Percentiles rank a stretch among this genome's conserved stretches.
Conservation (phyloP, 768 basidiomycete species). For the Dacryopinax spathularia region DNA sequence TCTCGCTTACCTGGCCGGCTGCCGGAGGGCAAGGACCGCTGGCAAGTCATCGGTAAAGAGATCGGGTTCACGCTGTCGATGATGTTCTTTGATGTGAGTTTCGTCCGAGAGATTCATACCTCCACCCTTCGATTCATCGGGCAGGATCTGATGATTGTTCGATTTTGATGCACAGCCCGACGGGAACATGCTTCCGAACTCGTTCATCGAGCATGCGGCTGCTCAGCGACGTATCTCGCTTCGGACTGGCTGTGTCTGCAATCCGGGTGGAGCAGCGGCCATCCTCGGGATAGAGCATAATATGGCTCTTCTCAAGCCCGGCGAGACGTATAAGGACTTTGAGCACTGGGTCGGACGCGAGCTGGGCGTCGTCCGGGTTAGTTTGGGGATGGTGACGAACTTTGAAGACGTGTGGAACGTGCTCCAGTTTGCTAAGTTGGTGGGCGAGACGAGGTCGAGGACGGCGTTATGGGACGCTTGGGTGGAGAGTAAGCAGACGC, state of each 20-base stretch:
- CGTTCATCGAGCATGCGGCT: conserved; percentile 59
- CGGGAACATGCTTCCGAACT: conserved; percentile 54
- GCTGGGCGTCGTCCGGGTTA: conserved; percentile 35
- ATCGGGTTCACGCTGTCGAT: conserved; percentile 34
- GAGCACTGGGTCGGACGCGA: conserved; percentile 49
- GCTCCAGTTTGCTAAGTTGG: neutral
- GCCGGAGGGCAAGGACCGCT: neutral
- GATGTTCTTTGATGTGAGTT: conserved; percentile 47
- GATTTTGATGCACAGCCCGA: conserved; percentile 39
- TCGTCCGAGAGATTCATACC: neutral
- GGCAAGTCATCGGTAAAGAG: neutral
- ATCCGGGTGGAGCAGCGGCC: conserved; percentile 66
- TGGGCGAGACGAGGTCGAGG: neutral
- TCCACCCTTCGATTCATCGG: neutral
- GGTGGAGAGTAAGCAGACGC: neutral
- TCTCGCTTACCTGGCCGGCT: conserved; percentile 37
- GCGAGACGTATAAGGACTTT: conserved; percentile 48
- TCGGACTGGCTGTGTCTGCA: conserved; percentile 79
- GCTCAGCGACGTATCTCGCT: conserved; percentile 42
- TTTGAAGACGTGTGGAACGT: conserved; percentile 47
- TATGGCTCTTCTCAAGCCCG: conserved; percentile 47
- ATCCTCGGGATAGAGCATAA: conserved; percentile 50
- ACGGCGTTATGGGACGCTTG: neutral
- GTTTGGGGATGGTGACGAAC: conserved; percentile 63
- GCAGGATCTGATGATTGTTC: neutral